Evolutionary conservation across 805 yeast genomes (phyloP).

Genomic region (Starmerella powellii): DNA sequence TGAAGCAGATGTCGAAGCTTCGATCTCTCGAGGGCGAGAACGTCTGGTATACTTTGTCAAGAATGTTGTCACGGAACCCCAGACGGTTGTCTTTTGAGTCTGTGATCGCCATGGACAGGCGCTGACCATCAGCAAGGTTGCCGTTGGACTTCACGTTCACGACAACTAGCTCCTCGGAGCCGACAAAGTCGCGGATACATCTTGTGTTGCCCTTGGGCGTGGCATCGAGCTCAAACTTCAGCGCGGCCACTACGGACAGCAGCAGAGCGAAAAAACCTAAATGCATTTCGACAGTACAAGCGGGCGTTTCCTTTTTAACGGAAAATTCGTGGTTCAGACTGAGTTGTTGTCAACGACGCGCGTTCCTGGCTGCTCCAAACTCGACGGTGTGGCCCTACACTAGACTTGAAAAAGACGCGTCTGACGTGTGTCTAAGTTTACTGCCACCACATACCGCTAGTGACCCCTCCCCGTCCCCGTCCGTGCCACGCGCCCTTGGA

Average conservation of each 20-base stretch:
- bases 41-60: conserved; percentile 60
- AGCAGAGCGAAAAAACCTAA: conserved; percentile 10
- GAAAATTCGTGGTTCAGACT: too few relatives aligned
- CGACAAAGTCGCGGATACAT: conserved; percentile 86
- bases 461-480: too few relatives aligned
- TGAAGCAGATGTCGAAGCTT: conserved; percentile 85
- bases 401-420: too few relatives aligned
- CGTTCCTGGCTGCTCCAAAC: too few relatives aligned
- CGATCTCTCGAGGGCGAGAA: conserved; percentile 75
- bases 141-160: conserved; percentile 70
- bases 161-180: conserved; percentile 75
- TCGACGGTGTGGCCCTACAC: too few relatives aligned
- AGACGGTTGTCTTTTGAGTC: conserved; percentile 81
- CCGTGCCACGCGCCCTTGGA: too few relatives aligned
- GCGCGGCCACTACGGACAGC: conserved; percentile 22
- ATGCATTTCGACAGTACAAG: conserved; percentile 3
- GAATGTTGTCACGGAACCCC: conserved; percentile 63
- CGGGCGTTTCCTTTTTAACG: too few relatives aligned
- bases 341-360: too few relatives aligned
- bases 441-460: too few relatives aligned
- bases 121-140: conserved; percentile 74
- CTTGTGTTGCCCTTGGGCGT: conserved; percentile 36
- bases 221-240: conserved; percentile 29
- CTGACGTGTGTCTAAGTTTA: too few relatives aligned
- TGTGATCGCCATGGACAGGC: conserved; percentile 44